Evolutionary conservation across 2,329 filamentous ascomycete genomes (phyloP).

Genomic region (Graphilbum ipis-grandicollis): DNA sequence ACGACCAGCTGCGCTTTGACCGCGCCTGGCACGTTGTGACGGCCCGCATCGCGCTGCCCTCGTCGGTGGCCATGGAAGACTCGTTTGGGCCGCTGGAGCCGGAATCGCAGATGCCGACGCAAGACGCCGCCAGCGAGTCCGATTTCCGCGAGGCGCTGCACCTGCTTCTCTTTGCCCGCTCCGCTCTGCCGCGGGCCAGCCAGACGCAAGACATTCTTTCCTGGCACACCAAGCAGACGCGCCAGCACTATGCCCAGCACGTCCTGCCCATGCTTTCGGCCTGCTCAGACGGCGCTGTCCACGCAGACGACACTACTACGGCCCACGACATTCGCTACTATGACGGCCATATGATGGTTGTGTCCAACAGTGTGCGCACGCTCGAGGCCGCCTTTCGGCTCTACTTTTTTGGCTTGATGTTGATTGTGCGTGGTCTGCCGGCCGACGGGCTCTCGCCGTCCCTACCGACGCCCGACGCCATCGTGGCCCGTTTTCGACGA

Average conservation of each 20-base stretch:
- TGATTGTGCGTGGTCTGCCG: conserved; percentile 30
- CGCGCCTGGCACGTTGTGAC: conserved; percentile 46
- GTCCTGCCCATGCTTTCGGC: conserved; percentile 37
- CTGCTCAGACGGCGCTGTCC: conserved; percentile 14
- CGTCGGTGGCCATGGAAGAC: conserved; percentile 36
- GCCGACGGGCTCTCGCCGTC: no score
- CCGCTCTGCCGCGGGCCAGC: conserved; percentile 27
- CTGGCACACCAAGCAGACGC: conserved; percentile 45
- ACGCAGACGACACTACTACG: neutral
- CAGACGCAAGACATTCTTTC: conserved; percentile 37
- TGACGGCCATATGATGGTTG: conserved; percentile 28
- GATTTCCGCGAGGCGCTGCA: conserved; percentile 33
- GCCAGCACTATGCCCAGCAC: conserved; percentile 41
- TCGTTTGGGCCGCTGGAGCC: conserved; percentile 31
- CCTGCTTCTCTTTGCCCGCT: conserved; percentile 31
- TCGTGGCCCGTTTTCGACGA: conserved; percentile 28
- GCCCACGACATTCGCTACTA: conserved; percentile 11
- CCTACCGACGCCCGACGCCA: conserved; percentile 18
- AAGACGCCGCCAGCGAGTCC: conserved; percentile 18
- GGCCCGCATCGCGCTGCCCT: conserved; percentile 35
- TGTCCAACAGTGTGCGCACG: conserved; percentile 31
- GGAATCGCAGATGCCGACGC: conserved; percentile 19
- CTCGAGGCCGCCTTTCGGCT: conserved; percentile 41
- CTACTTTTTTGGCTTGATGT: conserved; percentile 35
- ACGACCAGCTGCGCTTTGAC: conserved; percentile 40